Evolutionary conservation across 1,284 basidiomycete genomes (phyloP), one percentile per base, ranked within the genome.

Genomic region (Leucoagaricus sp.): DNA sequence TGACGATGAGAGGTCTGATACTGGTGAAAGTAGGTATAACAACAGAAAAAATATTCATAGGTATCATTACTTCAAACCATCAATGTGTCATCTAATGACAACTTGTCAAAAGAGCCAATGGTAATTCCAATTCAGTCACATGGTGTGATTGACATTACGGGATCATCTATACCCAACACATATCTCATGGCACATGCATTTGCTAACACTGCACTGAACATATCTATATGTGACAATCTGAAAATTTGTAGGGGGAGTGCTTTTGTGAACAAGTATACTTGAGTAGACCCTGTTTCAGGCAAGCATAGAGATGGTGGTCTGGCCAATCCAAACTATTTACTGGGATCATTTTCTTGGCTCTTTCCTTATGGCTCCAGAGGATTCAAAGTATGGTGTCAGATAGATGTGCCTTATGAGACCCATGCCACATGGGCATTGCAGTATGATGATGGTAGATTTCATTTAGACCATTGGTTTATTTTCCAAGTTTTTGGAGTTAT

Each of bases 281-380:
- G 17, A 4, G 17, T 38, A 5, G 8, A 38, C 15, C 13, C 6
- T 9, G 36, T 4, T 4, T 15, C 36, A 13, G 36, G 36, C 13
- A 5, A 6, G 15, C 36, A n/a, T 4, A 15, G 4, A 15, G 36
- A 38, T 9, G 36, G 36, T 15, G 36, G 15, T 15, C 36, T n/a
- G 4, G 6, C 4, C 0, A 53, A 66, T 13, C 52, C 68, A 0
- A 65, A 70, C 44, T 64, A 65, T 38, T 62, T 72, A 1, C 59
- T 71, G 12, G 65, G 66, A 6, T 19, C 51, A 1, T 78, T 70
- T 59, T 75, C 71, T 0, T 29, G 46, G 0, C 61, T 78, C 0
- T 80, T 75, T 57, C 78, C 77, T 1, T 79, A 75, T 63, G 77
- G 73, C 0, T 9, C 29, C 1, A 77, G 78, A 0, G 72, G 75